Evolutionary conservation across 345 rosid species (phyloP), one percentile per base, ranked within the genome.

Genomic region (Hirschfeldia incana): DNA sequence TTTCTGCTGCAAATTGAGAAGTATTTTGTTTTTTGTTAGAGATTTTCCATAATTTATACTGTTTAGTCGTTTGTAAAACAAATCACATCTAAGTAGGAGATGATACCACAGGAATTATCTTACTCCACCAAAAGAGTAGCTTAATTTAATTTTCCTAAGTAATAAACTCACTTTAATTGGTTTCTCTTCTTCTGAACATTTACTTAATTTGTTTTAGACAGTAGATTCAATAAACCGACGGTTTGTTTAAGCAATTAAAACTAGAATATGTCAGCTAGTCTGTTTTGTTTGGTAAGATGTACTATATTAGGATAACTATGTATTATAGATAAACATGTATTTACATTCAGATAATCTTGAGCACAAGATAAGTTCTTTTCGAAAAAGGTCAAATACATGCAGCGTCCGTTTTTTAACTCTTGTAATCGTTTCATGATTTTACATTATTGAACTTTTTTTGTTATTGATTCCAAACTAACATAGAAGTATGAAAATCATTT

Each of bases 1-100:
- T 80, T 80, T 80, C 79, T 74, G 4, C 63, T 27, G 67, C 17
- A 73, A 72, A 13, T 75, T 69, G 34, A 12, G 13, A 29, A 10
- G 32, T 32, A 5, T 30, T 44, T 68, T 58, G 21, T 21, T 21
- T 21, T 21, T 21, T 21, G 21, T 46, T 46, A 66, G 34, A 67
- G 2, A 2, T 28, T 28, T 73, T 49, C 32, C 36, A 10, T 6
- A 1, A 29, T 15, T 53, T 62, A 16, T 62, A 62, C 4, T 65
- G 51, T 34, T 13, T 21, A 60, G 16, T 36, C 42, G 36, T 57
- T 67, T 58, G 10, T 55, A 15, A 1, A 4, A 28, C 2, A 15
- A 34, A 3, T 5, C 49, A 39, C 5, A 39, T 58, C 42, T 53
- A 53, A 28, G 53, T 26, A 33, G 28, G 26, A 55, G 37, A 26